Evolutionary conservation across 2,329 filamentous ascomycete species (phyloP), one percentile per base, ranked within the genome.

Genomic region (Diaporthe capsici): DNA sequence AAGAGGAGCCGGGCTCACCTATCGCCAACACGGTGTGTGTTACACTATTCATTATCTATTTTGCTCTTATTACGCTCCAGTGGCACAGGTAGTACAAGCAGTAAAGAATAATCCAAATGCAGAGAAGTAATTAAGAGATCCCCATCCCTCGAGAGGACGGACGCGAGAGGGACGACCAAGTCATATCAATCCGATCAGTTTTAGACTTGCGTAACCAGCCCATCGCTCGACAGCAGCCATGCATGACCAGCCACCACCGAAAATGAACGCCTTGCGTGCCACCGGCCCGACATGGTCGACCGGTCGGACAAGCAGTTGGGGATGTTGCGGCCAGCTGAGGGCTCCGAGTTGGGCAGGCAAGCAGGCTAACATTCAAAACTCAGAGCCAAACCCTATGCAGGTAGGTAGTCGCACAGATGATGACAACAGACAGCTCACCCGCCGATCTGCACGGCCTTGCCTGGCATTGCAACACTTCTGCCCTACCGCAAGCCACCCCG

Each of bases 291-390:
- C 28, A 25, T 3, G 28, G 63, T 28, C 57, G 31, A 42, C 39
- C 34, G 42, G 31, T 76, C 74, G 74, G 74, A 74, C 74, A 74
- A 55, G 47, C 39, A 70, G 71, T 76, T 73, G 74, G 74, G 74
- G 74, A 74, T 51, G 74, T 73, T 74, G 74, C 71, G 74, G 57
- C 20, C 44, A 49, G 44, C 44, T 49, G 44, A 49, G 44, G 44
- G 44, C 44, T 49, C 44, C 17, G 8, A 20, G 17, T 49, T 22
- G 17, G 57, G 34, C 57, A 39, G 51, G 22, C 57, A 61, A 4
- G 60, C 37, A 42, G 7, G 7, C 60, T 44, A n/a, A 63, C 39
- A n/a, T 44, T 44, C 39, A 63, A 8, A 49, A 20, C 44, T 6
- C 28, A 34, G 17, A 28, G 22, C 53, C 22, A 61, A 42, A 25